Conservation (phyloP, 23 red algal species). For the Pyropia haitanensis region DNA sequence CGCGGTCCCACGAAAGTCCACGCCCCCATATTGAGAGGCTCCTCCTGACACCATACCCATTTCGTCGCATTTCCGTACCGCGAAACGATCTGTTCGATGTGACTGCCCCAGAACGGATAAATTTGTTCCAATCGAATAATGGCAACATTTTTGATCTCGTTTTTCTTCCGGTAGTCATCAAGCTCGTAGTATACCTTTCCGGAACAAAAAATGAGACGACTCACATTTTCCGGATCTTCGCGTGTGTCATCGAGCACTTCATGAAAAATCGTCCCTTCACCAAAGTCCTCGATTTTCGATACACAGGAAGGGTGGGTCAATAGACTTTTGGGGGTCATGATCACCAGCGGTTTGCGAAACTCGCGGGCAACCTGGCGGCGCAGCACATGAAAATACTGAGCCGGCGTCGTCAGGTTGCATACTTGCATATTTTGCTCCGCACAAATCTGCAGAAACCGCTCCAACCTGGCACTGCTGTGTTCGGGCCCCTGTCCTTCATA, state of each 20-base stretch:
- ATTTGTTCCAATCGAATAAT: constrained; percentile 93
- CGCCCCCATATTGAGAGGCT: constrained; percentile 90
- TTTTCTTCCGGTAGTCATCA: constrained; percentile 48
- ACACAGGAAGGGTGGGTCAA: constrained; percentile 58
- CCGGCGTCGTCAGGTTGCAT: constrained; percentile 79
- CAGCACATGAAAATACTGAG: constrained; percentile 97
- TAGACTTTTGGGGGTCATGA: constrained; percentile 90
- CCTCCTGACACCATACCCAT: constrained; percentile 96
- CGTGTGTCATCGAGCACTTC: constrained; percentile 40
- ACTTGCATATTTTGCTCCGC: constrained; percentile 96
- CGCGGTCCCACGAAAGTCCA: constrained; percentile 91
- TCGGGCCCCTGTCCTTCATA: constrained; percentile 97
- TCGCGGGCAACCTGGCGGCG: constrained; percentile 84
- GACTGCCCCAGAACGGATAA: constrained; percentile 80
- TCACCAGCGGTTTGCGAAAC: constrained; percentile 91
- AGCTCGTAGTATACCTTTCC: constrained; percentile 97
- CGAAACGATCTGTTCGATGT: constrained; percentile 38
- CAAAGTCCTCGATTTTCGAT: constrained; percentile 59
- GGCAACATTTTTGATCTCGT: constrained; percentile 67
- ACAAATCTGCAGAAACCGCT: constrained; percentile 91
- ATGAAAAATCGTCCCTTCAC: constrained; percentile 45
- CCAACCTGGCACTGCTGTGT: constrained; percentile 83
- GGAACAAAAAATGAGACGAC: constrained; percentile 64
- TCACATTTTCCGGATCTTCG: constrained; percentile 37
- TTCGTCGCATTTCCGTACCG: constrained; percentile 91